Evolutionary conservation across 2,329 filamentous ascomycete genomes (phyloP).

Genomic region (Trichoderma asperellum): DNA sequence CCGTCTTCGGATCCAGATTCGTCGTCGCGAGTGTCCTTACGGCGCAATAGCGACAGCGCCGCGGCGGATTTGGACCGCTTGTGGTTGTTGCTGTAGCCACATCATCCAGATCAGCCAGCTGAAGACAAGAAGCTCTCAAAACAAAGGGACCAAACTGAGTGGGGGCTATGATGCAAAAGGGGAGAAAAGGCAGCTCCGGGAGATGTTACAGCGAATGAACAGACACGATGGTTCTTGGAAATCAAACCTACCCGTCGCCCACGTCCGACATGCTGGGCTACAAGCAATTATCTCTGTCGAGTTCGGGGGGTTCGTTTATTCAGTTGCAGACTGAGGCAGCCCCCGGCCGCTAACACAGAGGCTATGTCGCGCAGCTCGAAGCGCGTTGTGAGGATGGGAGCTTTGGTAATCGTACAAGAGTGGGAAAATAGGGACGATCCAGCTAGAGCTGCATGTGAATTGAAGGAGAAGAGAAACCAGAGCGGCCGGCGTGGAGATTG

Average conservation of each 20-base stretch:
- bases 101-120: constrained; percentile 10
- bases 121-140: not conserved
- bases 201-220: not conserved
- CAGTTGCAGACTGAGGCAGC: constrained; percentile 18
- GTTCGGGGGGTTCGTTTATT: not conserved
- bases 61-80: constrained; percentile 59
- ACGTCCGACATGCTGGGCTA: constrained; percentile 40
- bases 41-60: constrained; percentile 58
- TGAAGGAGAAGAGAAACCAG: constrained; percentile 4
- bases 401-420: not conserved
- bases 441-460: constrained; percentile 21
- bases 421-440: not conserved
- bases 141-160: not conserved
- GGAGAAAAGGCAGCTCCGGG: not conserved
- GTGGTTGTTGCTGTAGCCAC: constrained; percentile 40
- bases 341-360: constrained; percentile 14
- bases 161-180: not conserved
- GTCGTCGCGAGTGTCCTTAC: constrained; percentile 55
- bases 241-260: constrained; percentile 37
- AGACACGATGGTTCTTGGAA: not conserved
- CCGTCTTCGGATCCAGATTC: constrained; percentile 59
- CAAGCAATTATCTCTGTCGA: constrained; percentile 10
- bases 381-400: not conserved
- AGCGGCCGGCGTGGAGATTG: constrained; percentile 19
- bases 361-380: not conserved